Conservation (phyloP, 73 alveolate species). For the Tetrahymena borealis region DNA sequence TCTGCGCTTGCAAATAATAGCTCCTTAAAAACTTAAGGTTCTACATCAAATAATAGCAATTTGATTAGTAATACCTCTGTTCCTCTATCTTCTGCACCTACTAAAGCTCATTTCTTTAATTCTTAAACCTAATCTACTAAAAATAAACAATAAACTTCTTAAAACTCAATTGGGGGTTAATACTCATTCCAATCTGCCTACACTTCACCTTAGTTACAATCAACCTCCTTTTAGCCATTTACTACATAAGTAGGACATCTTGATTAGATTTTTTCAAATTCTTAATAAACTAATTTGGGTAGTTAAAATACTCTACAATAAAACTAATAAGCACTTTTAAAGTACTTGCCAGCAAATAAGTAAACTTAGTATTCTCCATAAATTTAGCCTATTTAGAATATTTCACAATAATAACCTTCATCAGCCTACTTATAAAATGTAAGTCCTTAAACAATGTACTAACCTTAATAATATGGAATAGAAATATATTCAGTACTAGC, state of each 20-base stretch:
- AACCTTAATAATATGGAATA: background rate
- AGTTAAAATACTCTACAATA: background rate
- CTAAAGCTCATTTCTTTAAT: background rate
- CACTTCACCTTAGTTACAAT: background rate
- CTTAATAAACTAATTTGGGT: background rate
- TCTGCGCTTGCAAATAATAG: background rate
- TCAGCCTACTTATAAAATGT: background rate
- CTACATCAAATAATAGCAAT: background rate
- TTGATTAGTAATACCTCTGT: background rate
- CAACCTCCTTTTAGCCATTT: background rate
- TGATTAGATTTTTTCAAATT: background rate
- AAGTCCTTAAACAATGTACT: background rate
- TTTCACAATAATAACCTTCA: background rate
- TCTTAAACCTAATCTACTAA: background rate
- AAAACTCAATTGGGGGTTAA: background rate
- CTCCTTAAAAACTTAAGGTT: background rate
- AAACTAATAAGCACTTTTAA: background rate
- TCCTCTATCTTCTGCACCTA: background rate
- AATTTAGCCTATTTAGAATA: background rate
- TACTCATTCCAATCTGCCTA: background rate
- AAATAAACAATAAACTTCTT: background rate
- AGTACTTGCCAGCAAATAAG: background rate
- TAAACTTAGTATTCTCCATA: too few species aligned
- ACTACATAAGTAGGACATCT: background rate
- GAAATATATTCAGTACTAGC: conserved; percentile 44